Base-by-base conservation (phyloP, 305 asterid species). In the Fraxinus xanthoxyloides region DNA sequence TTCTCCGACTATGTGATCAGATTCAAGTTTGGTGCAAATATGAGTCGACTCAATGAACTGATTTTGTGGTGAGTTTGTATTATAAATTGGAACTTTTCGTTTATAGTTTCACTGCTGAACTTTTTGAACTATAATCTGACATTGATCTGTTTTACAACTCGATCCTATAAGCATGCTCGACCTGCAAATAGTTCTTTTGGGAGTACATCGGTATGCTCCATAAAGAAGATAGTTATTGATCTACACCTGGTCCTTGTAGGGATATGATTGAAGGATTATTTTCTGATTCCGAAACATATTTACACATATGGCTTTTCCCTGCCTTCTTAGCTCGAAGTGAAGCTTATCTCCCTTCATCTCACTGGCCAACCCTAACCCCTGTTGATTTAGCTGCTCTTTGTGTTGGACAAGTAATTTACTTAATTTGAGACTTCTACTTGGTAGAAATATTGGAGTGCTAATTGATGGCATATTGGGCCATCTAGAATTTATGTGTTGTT, bases 1-100 rank as follows among this genome's bases (percentile, higher is more conserved):
- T 80, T 87, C 91, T 75, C 59, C 85, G 63, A 81, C 86, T 63
- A 82, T 90, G 32, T 83, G 88, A 70, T 75, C 89, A 51, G 87
- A 85, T 79, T 83, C 34, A 67, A 63, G 56, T 81, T 80, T 77
- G 86, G 82, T 72, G 86, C 86, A 80, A 88, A 83, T 79, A 34
- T 85, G 79, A 80, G 72, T 35, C 77, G 74, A 84, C 90, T 78
- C 88, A 85, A 17, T 88, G 82, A 82, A 78, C 40, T 34, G 38
- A 34, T 30, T 32, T 48, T 48, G 77, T 28, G 85, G 91, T 86
- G 79, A 83, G 89, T 91, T 85, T 24, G 43, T 43, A 77, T 21
- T 34, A 43, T 77, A 72, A 54, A 72, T 48, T 34, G 63, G 7
- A 34, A 34, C 0, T 61, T 81, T 72, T 19, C 51, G 19, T 36